Percentiles rank a stretch among this genome's conserved stretches.
Conservation (phyloP, 2,329 filamentous ascomycete genomes). For the Fusarium sp. region DNA sequence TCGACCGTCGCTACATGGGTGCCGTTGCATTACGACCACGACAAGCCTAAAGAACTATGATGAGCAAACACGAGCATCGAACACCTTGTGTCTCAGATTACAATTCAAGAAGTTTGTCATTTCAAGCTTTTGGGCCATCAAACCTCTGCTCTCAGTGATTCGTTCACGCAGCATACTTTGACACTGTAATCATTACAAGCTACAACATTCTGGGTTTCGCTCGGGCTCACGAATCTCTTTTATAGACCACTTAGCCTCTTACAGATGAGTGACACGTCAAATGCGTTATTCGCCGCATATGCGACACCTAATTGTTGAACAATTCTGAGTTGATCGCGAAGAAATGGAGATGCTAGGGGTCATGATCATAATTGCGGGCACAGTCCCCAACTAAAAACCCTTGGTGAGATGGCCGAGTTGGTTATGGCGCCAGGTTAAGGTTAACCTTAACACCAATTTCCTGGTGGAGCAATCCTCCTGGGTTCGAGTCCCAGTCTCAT, state of each 20-base stretch:
- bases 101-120: too few relatives aligned
- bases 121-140: too few relatives aligned
- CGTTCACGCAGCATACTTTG: neutral
- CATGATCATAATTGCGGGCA: rapidly evolving
- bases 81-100: rapidly evolving
- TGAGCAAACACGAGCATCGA: rapidly evolving
- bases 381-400: neutral
- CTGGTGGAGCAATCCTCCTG: conserved; percentile 37
- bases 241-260: too few relatives aligned
- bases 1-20: too few relatives aligned
- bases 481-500: conserved; percentile 37
- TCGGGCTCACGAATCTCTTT: too few relatives aligned
- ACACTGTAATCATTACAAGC: neutral
- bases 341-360: rapidly evolving
- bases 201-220: too few relatives aligned
- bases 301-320: rapidly evolving
- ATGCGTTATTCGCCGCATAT: neutral
- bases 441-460: conserved; percentile 35
- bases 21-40: too few relatives aligned
- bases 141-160: neutral
- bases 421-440: conserved; percentile 37
- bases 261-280: too few relatives aligned
- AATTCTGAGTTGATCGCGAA: neutral
- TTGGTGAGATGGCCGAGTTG: conserved; percentile 37
- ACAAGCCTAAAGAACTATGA: too few relatives aligned